These are phyloP conservation scores for Penicillium daleae DNA, from an alignment of 495 filamentous ascomycete species.

Conservation along the genomic window DNA sequence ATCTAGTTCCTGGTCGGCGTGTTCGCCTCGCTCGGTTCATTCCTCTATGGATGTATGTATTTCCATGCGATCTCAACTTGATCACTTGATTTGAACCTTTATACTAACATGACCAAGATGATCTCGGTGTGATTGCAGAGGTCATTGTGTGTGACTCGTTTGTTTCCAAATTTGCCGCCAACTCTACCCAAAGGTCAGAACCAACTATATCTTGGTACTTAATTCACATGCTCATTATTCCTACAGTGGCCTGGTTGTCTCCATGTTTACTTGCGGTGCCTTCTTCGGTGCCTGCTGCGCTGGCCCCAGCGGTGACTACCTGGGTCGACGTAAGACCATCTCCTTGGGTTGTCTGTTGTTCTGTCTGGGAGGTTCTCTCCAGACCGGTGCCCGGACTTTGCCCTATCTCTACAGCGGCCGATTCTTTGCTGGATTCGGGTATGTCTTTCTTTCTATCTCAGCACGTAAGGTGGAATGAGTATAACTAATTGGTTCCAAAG, in stretches of 20 bases:
- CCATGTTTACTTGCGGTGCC: conserved; percentile 62
- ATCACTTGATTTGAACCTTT: background rate
- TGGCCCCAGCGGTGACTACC: conserved; percentile 43
- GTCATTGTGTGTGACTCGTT: conserved; percentile 60
- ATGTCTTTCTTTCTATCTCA: conserved; percentile 37
- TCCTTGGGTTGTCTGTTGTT: conserved; percentile 49
- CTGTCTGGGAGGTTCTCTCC: conserved; percentile 48
- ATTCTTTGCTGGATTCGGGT: conserved; percentile 55
- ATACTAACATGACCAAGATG: conserved; percentile 34
- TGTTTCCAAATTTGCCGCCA: conserved; percentile 51
- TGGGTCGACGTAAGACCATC: conserved; percentile 49
- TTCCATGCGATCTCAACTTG: background rate
- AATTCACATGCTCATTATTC: background rate
- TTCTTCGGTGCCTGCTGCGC: conserved; percentile 46
- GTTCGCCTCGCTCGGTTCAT: conserved; percentile 64
- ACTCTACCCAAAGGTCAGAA: conserved; percentile 57
- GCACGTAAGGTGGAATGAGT: no score
- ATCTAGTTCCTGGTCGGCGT: conserved; percentile 62
- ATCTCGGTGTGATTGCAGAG: conserved; percentile 63
- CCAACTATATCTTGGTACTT: background rate
- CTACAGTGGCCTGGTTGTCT: conserved; percentile 51
- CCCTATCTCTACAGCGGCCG: conserved; percentile 44
- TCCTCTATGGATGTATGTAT: conserved; percentile 58
- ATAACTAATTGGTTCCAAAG: conserved; percentile 14
- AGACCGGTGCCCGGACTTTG: conserved; percentile 44